A percentile compares a stretch with the other conserved stretches of the same genome.
These are phyloP conservation scores for Sarocladium kiliense DNA, from an alignment of 2,329 filamentous ascomycete genomes.

Conservation along the genomic window DNA sequence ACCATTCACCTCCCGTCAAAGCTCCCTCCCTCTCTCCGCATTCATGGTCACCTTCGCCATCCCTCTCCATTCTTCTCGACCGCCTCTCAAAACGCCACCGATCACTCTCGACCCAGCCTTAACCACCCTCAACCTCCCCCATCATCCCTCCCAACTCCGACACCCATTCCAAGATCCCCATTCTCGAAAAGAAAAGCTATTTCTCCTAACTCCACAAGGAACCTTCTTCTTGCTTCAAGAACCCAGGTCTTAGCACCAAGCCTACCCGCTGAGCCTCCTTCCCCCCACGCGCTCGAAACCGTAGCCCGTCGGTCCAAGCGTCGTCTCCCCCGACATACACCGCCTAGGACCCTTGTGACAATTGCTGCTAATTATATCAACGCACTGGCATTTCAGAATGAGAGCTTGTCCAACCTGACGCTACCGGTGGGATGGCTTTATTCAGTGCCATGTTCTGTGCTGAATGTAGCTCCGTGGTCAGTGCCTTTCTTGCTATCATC, in stretches of 20 bases:
- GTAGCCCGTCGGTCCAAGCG: neutral
- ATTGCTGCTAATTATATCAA: neutral
- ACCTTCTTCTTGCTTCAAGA: neutral
- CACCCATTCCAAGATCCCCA: too few relatives aligned
- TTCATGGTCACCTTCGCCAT: too few relatives aligned
- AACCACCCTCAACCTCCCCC: too few relatives aligned
- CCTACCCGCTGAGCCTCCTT: neutral
- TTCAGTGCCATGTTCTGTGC: neutral
- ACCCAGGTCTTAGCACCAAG: neutral
- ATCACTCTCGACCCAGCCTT: too few relatives aligned
- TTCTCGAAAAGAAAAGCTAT: too few relatives aligned
- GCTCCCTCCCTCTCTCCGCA: too few relatives aligned
- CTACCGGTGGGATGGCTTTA: neutral
- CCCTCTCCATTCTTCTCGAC: too few relatives aligned
- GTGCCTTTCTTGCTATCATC: neutral
- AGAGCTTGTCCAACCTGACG: neutral
- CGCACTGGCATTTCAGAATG: neutral
- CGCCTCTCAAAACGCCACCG: too few relatives aligned
- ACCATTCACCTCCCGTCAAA: too few relatives aligned
- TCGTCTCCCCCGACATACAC: neutral
- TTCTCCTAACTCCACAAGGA: neutral
- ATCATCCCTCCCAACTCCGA: too few relatives aligned
- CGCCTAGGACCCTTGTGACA: neutral
- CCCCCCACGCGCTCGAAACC: constrained; percentile 8
- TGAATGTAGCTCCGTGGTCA: neutral